These are phyloP conservation scores for Trypanosoma avium DNA, from an alignment of 208 protist genomes.

Conservation along the genomic window DNA sequence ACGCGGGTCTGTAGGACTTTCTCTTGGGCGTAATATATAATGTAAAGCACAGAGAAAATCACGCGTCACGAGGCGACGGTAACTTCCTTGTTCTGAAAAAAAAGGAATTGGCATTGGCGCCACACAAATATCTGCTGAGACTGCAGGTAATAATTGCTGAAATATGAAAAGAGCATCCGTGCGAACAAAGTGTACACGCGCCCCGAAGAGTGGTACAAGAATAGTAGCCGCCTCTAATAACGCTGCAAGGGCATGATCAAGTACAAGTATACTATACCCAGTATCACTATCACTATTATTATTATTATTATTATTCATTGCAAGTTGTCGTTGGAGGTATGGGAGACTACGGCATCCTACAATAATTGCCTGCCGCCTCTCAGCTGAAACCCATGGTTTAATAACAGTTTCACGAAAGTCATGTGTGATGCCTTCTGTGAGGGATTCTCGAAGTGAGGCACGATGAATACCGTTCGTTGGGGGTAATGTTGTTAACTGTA, in stretches of 20 bases:
- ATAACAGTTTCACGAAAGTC: slow-evolving; percentile 18
- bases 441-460: slow-evolving; percentile 31
- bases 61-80: slow-evolving; percentile 67
- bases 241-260: slow-evolving; percentile 57
- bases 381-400: slow-evolving; percentile 28
- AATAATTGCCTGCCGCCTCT: slow-evolving; percentile 38
- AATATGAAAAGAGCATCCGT: slow-evolving; percentile 74
- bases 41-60: slow-evolving; percentile 68
- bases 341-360: slow-evolving; percentile 55
- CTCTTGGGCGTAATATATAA: slow-evolving; percentile 35
- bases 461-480: slow-evolving; percentile 46
- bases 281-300: too few species aligned
- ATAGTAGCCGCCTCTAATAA: slow-evolving; percentile 43
- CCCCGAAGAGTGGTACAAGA: slow-evolving; percentile 24
- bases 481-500: slow-evolving; percentile 50
- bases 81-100: slow-evolving; percentile 53
- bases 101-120: slow-evolving; percentile 79
- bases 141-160: slow-evolving; percentile 46
- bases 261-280: slow-evolving; percentile 50
- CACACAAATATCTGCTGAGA: slow-evolving; percentile 54
- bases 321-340: slow-evolving; percentile 61
- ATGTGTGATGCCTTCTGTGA: slow-evolving; percentile 23
- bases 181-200: slow-evolving; percentile 66
- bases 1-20: slow-evolving; percentile 43
- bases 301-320: slow-evolving; percentile 19